A percentile compares a stretch with the other conserved stretches of the same genome.
Evolutionary conservation across 768 basidiomycete species (phyloP).

Genomic region (Roridomyces roridus): DNA sequence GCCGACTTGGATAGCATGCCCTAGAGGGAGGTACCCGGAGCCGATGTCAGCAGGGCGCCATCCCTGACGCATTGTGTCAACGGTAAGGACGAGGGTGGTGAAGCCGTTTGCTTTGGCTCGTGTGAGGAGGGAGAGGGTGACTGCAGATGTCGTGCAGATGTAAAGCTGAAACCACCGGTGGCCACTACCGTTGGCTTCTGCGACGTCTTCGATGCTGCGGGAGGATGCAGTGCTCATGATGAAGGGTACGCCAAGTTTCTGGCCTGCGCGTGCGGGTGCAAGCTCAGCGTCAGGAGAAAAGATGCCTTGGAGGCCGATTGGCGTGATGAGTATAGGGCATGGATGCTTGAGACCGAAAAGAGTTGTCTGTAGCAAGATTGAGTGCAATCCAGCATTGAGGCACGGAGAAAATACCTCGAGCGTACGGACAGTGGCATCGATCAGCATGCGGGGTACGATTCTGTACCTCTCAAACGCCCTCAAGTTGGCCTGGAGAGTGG

Average conservation of each 20-base stretch:
- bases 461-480: slow-evolving; percentile 68
- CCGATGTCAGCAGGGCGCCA: slow-evolving; percentile 82
- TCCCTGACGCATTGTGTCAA: slow-evolving; percentile 75
- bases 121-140: slow-evolving; percentile 67
- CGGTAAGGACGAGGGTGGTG: slow-evolving; percentile 73
- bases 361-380: slow-evolving; percentile 54
- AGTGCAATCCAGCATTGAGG: neutral
- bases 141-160: slow-evolving; percentile 68
- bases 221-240: slow-evolving; percentile 80
- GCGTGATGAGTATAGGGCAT: slow-evolving; percentile 69
- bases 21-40: slow-evolving; percentile 68
- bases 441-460: slow-evolving; percentile 84
- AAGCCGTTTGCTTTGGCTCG: slow-evolving; percentile 73
- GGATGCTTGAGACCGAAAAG: slow-evolving; percentile 71
- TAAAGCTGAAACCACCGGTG: slow-evolving; percentile 85
- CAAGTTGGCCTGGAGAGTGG: slow-evolving; percentile 72
- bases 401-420: slow-evolving; percentile 54
- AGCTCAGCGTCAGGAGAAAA: slow-evolving; percentile 76
- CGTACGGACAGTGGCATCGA: slow-evolving; percentile 61
- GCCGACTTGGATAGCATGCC: slow-evolving; percentile 69
- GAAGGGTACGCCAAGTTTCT: slow-evolving; percentile 66
- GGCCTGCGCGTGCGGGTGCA: slow-evolving; percentile 68
- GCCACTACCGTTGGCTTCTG: slow-evolving; percentile 68
- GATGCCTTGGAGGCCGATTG: slow-evolving; percentile 82
- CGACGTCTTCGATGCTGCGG: slow-evolving; percentile 81